Evolutionary conservation across 805 yeast genomes (phyloP).

Genomic region (Pichia kluyveri): DNA sequence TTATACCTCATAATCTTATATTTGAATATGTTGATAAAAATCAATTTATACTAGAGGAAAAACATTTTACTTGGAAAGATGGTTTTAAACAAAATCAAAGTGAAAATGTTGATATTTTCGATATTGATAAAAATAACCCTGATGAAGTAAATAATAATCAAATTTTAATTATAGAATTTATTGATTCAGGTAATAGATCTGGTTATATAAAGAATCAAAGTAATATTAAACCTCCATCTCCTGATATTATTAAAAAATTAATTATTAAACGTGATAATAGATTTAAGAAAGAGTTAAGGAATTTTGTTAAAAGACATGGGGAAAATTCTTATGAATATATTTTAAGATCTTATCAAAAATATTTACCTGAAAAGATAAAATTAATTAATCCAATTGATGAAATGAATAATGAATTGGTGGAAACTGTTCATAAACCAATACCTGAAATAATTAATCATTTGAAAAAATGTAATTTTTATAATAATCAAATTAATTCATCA

Average conservation of each 20-base stretch:
- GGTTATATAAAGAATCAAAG: constrained; percentile 31
- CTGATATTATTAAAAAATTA: constrained; percentile 50
- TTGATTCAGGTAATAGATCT: constrained; percentile 48
- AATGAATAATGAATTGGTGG: constrained; percentile 31
- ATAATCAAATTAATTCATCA: constrained; percentile 48
- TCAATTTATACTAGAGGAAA: constrained; percentile 39
- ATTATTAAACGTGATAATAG: constrained; percentile 48
- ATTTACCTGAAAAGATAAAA: constrained; percentile 40
- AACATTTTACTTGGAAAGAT: constrained; percentile 32
- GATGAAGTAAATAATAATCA: constrained; percentile 33
- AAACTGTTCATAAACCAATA: constrained; percentile 19
- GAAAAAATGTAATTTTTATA: constrained; percentile 41
- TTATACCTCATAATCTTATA: constrained; percentile 61
- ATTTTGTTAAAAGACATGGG: constrained; percentile 23
- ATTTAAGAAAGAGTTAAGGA: constrained; percentile 34
- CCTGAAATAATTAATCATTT: constrained; percentile 42
- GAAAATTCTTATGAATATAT: constrained; percentile 33
- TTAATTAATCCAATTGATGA: constrained; percentile 55
- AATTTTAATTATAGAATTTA: constrained; percentile 64
- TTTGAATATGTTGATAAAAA: constrained; percentile 76
- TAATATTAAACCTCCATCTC: constrained; percentile 31
- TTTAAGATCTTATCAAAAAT: constrained; percentile 24
- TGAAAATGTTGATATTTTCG: constrained; percentile 42
- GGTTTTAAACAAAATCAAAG: constrained; percentile 51
- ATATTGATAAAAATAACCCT: constrained; percentile 32